Conservation (phyloP, 768 basidiomycete species). For the Leccinum longicurvipes region DNA sequence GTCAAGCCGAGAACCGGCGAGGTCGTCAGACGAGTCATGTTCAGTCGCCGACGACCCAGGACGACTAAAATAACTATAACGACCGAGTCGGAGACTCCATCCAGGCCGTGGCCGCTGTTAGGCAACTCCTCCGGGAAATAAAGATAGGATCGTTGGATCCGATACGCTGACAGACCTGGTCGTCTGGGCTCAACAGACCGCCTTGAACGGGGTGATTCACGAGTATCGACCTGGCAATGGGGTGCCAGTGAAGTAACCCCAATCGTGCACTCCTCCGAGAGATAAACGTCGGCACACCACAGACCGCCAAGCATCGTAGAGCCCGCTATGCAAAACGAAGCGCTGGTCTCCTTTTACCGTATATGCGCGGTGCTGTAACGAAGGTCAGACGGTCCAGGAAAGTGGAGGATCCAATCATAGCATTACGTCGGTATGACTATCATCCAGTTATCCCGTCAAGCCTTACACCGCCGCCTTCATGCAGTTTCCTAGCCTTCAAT, state of each 20-base stretch:
- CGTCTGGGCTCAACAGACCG: neutral
- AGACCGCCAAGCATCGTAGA: slow-evolving; percentile 5
- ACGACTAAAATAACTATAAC: neutral
- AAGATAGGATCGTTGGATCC: neutral
- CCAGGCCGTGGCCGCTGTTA: neutral
- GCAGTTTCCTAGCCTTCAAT: slow-evolving; percentile 52
- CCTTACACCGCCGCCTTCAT: slow-evolving; percentile 11
- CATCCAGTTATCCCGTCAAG: slow-evolving; percentile 5
- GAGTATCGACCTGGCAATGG: neutral
- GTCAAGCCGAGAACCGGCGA: neutral
- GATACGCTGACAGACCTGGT: neutral
- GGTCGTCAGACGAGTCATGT: neutral
- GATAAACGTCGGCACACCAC: slow-evolving; percentile 4
- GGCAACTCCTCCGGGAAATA: neutral
- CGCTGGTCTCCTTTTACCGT: slow-evolving; percentile 1
- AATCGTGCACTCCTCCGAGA: neutral
- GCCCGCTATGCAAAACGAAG: neutral
- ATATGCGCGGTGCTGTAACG: slow-evolving; percentile 1
- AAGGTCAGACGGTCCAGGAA: neutral
- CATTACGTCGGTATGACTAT: slow-evolving; percentile 3
- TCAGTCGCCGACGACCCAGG: neutral
- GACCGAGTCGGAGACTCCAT: neutral
- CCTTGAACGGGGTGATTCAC: neutral
- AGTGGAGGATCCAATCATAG: slow-evolving; percentile 8
- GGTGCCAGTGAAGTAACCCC: neutral